These are phyloP conservation scores for Cryoendolithus antarcticus DNA, from an alignment of 2,329 filamentous ascomycete species.

Conservation along the genomic window DNA sequence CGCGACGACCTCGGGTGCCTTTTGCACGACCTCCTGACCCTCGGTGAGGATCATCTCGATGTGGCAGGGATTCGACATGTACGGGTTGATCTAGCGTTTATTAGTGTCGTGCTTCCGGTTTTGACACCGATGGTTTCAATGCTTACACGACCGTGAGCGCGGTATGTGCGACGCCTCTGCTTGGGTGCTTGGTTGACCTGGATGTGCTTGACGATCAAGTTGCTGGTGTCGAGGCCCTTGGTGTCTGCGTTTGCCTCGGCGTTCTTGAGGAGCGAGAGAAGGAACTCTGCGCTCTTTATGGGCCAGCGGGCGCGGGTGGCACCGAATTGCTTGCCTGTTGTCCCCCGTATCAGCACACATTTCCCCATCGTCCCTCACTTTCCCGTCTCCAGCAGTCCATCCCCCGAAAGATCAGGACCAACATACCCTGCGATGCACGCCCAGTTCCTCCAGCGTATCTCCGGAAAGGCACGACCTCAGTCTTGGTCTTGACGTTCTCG, in stretches of 20 bases:
- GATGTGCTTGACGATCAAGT: conserved; percentile 99
- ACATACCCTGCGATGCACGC: conserved; percentile 94
- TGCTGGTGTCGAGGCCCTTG: conserved; percentile 94
- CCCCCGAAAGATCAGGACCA: neutral
- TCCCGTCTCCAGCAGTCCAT: too few species aligned
- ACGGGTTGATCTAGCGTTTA: conserved; percentile 99
- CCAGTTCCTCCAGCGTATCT: conserved; percentile 93
- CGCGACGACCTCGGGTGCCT: conserved; percentile 58
- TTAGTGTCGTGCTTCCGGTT: too few species aligned
- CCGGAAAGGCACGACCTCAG: conserved; percentile 96
- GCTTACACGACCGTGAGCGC: conserved; percentile 99
- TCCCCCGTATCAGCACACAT: too few species aligned
- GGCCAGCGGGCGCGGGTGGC: conserved; percentile 97
- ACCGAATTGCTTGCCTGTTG: conserved; percentile 92
- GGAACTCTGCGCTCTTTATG: conserved; percentile 97
- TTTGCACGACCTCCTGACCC: conserved; percentile 89
- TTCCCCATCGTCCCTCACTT: too few species aligned
- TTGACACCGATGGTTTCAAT: too few species aligned
- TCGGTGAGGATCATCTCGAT: conserved; percentile 99
- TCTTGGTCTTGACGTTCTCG: conserved; percentile 94
- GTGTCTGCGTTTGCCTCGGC: conserved; percentile 93
- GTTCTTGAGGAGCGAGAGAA: conserved; percentile 94
- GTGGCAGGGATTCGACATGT: conserved; percentile 99
- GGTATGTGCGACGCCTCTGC: conserved; percentile 98
- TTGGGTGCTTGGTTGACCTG: conserved; percentile 99